phyloP scores from a whole-genome alignment of 306 rosid genomes.

The Malus asiatica region DNA sequence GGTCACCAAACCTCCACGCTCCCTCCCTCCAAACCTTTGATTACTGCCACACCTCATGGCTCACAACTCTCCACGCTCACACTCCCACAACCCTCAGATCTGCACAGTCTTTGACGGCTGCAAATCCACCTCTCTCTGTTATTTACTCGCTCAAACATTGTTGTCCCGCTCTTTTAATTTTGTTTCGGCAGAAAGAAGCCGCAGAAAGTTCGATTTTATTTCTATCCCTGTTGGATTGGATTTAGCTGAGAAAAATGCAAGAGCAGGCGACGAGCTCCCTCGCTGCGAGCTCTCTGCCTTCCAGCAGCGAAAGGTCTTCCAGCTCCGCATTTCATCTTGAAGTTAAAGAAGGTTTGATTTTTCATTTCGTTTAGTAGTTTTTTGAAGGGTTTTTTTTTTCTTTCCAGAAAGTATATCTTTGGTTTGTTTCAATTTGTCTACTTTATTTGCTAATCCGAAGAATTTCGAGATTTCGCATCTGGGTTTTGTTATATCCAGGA shows the following conservation, averaged over 20 bases:
- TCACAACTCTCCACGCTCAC: constrained; percentile 47
- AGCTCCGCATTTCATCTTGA: constrained; percentile 56
- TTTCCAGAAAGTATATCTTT: not conserved
- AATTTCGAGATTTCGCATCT: not conserved
- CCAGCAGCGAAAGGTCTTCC: constrained; percentile 65
- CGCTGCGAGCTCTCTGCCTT: constrained; percentile 53
- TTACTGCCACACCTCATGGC: constrained; percentile 41
- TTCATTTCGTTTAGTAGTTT: not conserved
- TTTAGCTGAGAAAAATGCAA: constrained; percentile 29
- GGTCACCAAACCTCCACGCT: constrained; percentile 35
- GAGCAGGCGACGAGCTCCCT: constrained; percentile 46
- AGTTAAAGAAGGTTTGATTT: constrained; percentile 40
- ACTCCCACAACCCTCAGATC: constrained; percentile 16
- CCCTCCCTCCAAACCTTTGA: constrained; percentile 45
- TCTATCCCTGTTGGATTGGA: not conserved
- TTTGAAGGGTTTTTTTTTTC: not conserved
- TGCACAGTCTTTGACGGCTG: constrained; percentile 20
- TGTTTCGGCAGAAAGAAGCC: not conserved
- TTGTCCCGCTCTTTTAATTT: constrained; percentile 29
- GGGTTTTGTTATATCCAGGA: not conserved
- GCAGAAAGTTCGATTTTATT: not conserved
- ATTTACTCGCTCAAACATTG: not conserved
- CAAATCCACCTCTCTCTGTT: not conserved
- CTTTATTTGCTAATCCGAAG: not conserved
- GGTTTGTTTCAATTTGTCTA: not conserved